Percentiles rank a stretch among this genome's conserved stretches.
phyloP scores from a whole-genome alignment of 2,329 filamentous ascomycete species.

The Colletotrichum gigasporum region DNA sequence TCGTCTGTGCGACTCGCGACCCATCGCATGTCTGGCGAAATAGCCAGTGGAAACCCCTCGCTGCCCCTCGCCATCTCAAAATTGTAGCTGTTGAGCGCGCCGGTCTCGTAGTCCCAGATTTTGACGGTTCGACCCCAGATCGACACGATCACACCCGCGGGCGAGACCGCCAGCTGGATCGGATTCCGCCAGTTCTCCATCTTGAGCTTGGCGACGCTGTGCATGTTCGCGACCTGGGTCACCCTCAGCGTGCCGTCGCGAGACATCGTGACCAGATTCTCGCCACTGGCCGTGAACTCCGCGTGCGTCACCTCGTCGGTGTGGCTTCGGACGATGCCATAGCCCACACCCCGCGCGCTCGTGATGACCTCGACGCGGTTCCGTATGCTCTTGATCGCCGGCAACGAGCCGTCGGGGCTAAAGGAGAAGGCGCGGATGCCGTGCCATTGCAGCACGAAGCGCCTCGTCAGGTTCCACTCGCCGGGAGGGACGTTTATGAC shows the following conservation, averaged over 20 bases:
- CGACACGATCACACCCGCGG: neutral
- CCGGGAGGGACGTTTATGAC: neutral
- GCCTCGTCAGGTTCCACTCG: neutral
- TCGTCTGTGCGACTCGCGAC: constrained; percentile 27
- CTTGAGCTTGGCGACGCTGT: constrained; percentile 25
- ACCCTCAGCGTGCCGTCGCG: constrained; percentile 27
- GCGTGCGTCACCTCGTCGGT: constrained; percentile 30
- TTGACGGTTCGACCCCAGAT: constrained; percentile 29
- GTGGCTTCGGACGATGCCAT: constrained; percentile 25
- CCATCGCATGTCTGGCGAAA: constrained; percentile 23
- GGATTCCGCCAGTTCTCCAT: constrained; percentile 28
- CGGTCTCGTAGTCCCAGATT: constrained; percentile 22
- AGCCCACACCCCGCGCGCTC: neutral
- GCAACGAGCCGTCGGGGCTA: constrained; percentile 6
- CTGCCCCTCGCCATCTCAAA: constrained; percentile 19
- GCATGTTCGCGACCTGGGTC: constrained; percentile 8
- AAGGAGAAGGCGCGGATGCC: constrained; percentile 23
- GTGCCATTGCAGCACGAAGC: constrained; percentile 17
- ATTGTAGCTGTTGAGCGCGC: constrained; percentile 22
- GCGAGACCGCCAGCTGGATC: constrained; percentile 14
- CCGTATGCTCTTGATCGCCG: constrained; percentile 16
- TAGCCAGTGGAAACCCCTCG: constrained; percentile 25
- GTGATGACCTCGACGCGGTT: constrained; percentile 26
- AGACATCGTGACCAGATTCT: constrained; percentile 14
- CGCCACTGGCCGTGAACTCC: constrained; percentile 22